Percentiles rank a stretch among this genome's conserved stretches.
phyloP scores from a whole-genome alignment of 2,329 filamentous ascomycete species.

The Fusarium dimerum region DNA sequence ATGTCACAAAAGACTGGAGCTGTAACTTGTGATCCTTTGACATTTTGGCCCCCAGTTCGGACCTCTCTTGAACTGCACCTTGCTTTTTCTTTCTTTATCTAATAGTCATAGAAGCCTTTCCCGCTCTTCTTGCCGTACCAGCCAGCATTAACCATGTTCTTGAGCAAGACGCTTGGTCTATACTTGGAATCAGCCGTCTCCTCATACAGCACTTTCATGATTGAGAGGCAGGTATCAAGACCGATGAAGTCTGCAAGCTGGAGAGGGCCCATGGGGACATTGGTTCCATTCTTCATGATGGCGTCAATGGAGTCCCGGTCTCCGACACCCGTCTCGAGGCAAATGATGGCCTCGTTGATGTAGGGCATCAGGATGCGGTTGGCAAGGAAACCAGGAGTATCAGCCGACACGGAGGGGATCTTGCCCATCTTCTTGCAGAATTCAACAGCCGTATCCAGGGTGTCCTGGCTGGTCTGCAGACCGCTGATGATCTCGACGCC shows the following conservation, averaged over 20 bases:
- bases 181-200: slow-evolving; percentile 98
- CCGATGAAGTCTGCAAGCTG: slow-evolving; percentile 96
- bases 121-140: slow-evolving; percentile 98
- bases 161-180: slow-evolving; percentile 79
- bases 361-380: slow-evolving; percentile 99
- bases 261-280: slow-evolving; percentile 96
- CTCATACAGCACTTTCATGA: slow-evolving; percentile 91
- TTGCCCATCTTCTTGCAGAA: slow-evolving; percentile 95
- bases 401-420: slow-evolving; percentile 81
- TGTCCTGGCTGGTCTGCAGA: slow-evolving; percentile 83
- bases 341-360: slow-evolving; percentile 97
- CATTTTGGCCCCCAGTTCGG: too few relatives aligned
- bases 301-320: slow-evolving; percentile 88
- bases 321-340: slow-evolving; percentile 90
- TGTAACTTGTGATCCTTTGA: too few relatives aligned
- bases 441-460: slow-evolving; percentile 77
- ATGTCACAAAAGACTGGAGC: too few relatives aligned
- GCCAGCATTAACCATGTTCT: slow-evolving; percentile 96
- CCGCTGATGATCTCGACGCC: slow-evolving; percentile 97
- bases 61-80: too few relatives aligned
- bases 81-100: slow-evolving; percentile 6
- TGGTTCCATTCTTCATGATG: slow-evolving; percentile 99
- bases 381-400: slow-evolving; percentile 91
- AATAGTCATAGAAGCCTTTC: slow-evolving; percentile 94
- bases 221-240: slow-evolving; percentile 90